phyloP scores from a whole-genome alignment of 495 filamentous ascomycete species.

The Lentithecium fluviatile region DNA sequence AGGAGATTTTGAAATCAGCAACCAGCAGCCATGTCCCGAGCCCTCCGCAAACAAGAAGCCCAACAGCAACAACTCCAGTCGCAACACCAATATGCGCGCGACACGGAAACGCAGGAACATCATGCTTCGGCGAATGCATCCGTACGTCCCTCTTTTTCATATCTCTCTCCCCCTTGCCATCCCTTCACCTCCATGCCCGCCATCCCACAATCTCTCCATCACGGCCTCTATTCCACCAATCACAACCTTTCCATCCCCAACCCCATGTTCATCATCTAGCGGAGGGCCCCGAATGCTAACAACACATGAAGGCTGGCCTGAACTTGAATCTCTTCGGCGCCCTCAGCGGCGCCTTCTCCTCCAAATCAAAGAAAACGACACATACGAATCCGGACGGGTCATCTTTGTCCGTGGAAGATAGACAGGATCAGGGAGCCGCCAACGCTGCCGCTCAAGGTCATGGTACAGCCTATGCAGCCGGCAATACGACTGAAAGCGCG shows the following conservation, averaged over 20 bases:
- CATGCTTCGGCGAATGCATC: constrained; percentile 23
- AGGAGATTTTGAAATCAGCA: not conserved
- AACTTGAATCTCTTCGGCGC: constrained; percentile 44
- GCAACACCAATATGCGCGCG: constrained; percentile 18
- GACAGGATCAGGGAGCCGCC: constrained; percentile 13
- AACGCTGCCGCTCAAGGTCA: constrained; percentile 6
- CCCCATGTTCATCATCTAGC: too few relatives aligned
- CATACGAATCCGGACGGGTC: constrained; percentile 36
- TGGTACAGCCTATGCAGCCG: constrained; percentile 17
- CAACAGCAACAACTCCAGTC: constrained; percentile 20
- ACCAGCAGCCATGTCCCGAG: constrained; percentile 10
- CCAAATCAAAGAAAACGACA: constrained; percentile 40
- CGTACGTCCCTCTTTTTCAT: constrained; percentile 11
- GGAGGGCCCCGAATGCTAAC: too few relatives aligned
- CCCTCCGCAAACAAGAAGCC: constrained; percentile 22
- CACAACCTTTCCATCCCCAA: too few relatives aligned
- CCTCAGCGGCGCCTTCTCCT: constrained; percentile 36
- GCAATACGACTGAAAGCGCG: not conserved
- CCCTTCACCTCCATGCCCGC: not conserved
- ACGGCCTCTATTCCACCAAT: too few relatives aligned
- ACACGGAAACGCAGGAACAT: constrained; percentile 28
- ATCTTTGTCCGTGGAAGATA: constrained; percentile 22
- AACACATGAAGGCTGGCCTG: constrained; percentile 37
- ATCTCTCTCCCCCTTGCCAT: not conserved
- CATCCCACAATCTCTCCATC: not conserved